Conservation (phyloP, 2,329 filamentous ascomycete genomes). For the Cercospora sp. region DNA sequence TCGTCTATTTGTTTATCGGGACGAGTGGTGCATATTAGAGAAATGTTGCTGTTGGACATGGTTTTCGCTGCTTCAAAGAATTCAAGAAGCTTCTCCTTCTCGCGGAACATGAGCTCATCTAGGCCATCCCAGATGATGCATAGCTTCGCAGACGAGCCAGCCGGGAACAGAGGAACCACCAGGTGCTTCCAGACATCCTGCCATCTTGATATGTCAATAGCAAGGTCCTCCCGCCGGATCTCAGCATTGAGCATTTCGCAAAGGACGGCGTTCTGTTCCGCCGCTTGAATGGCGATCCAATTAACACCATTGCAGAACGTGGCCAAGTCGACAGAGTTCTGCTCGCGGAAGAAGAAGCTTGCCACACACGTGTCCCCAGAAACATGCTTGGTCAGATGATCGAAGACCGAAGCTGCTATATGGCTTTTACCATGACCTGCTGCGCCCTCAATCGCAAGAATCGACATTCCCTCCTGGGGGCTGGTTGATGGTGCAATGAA, state of each 20-base stretch:
- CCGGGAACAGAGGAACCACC: constrained; percentile 3
- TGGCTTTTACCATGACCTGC: constrained; percentile 12
- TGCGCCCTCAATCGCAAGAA: constrained; percentile 9
- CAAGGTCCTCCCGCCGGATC: constrained; percentile 11
- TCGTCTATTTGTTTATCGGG: background rate
- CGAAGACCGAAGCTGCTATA: constrained; percentile 2
- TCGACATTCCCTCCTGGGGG: background rate
- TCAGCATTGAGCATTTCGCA: constrained; percentile 13
- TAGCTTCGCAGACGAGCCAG: constrained; percentile 1
- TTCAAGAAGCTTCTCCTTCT: constrained; percentile 6
- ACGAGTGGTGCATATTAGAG: constrained; percentile 8
- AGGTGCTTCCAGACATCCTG: constrained; percentile 10
- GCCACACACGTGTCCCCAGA: background rate
- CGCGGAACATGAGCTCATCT: constrained; percentile 1
- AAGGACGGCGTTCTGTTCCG: background rate
- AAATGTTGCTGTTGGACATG: background rate
- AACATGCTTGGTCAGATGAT: background rate
- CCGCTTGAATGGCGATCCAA: constrained; percentile 9
- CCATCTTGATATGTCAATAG: constrained; percentile 1
- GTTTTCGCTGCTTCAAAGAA: background rate
- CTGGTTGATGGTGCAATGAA: background rate
- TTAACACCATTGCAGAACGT: constrained; percentile 8
- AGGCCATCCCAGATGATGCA: constrained; percentile 13
- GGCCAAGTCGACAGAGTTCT: background rate
- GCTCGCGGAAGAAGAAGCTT: constrained; percentile 14